Base-by-base conservation (phyloP, 306 rosid genomes). In the Dicorynia guianensis region DNA sequence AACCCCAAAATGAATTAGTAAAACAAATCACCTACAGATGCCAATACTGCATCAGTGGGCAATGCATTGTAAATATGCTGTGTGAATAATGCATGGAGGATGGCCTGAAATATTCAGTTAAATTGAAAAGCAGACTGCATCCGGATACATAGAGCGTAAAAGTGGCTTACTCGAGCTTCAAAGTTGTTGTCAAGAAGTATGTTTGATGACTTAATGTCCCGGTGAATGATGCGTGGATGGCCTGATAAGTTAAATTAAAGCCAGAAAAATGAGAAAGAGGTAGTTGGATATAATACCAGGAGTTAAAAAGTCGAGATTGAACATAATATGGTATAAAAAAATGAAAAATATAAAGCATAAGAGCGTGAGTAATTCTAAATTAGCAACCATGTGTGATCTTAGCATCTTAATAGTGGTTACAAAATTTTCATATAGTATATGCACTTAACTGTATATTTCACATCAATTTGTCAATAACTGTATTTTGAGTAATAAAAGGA, bases 151-250 rank as follows among this genome's bases (percentile, higher is more conserved):
- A 67, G 49, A 82, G 72, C 74, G 49, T 47, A 52, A 48, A 66
- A 62, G 77, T 19, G 76, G 71, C 89, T 50, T 89, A 93, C 98
- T 82, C 60, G 98, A 80, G 99, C 96, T 82, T 96, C 98, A 69
- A 89, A 93, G 78, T 93, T 90, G 76, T 44, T 74, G 73, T 96
- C 91, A 50, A 96, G 88, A 69, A 96, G 94, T 81, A 96, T 96
- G 90, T 96, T 96, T 71, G 99, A 96, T 69, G 99, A 93, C 85
- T 96, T 96, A 53, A 96, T 96, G 77, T 96, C 99, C 77, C 99
- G 91, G 80, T 96, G 99, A 82, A 96, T 96, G 80, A 96, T 88
- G 86, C 98, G 99, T 14, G 98, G 99, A 87, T 93, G 98, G 58
- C 99, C 99, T 96, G 93, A 81, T 4, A 86, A 80, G 74, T 61